Base-by-base conservation (phyloP, 148 eudicot species). In the Rhododendron griersonianum region DNA sequence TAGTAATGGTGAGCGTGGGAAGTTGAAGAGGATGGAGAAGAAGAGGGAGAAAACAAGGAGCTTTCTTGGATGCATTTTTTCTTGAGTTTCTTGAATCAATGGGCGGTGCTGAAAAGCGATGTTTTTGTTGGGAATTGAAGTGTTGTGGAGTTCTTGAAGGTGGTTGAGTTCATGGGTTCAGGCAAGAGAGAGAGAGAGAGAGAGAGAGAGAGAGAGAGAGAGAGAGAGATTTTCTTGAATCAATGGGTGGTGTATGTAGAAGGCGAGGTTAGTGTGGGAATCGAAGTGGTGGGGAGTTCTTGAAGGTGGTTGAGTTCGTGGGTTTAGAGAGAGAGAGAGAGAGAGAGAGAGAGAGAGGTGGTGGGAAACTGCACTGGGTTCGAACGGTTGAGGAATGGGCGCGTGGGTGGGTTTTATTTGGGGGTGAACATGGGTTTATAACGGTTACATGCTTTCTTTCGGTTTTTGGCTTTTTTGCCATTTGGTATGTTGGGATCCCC, bases 341-440 rank as follows among this genome's bases (percentile, higher is more conserved):
- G 89, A 15, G 53, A 50, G 53, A 11, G 53, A 2, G 59, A 51
- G 8, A 11, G 86, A 82, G 63, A 81, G 85, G 50, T 47, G 81
- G 88, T 81, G 87, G 89, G 87, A 88, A 87, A 90, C 86, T 89
- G 93, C n/a, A n/a, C n/a, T n/a, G 93, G 90, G 89, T 92, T 90
- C 85, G 86, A 93, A 90, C 93, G 92, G 95, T 93, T 93, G 13
- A 45, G 84, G 84, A 84, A 85, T 91, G 88, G 94, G 96, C 91
- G 91, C 92, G 89, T 90, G 45, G 86, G 89, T 78, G 82, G 91
- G 86, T 83, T 67, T 81, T 78, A 81, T 79, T 83, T 74, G 87
- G 16, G 25, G 84, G 9, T 19, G 15, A 81, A 81, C 55, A 81
- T 11, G 28, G 83, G 21, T 15, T 47, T 76, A 51, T 44, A 82